Percentiles rank a stretch among this genome's conserved stretches.
phyloP scores from a whole-genome alignment of 2,329 filamentous ascomycete genomes.

The Microdochium trichocladiopsis region DNA sequence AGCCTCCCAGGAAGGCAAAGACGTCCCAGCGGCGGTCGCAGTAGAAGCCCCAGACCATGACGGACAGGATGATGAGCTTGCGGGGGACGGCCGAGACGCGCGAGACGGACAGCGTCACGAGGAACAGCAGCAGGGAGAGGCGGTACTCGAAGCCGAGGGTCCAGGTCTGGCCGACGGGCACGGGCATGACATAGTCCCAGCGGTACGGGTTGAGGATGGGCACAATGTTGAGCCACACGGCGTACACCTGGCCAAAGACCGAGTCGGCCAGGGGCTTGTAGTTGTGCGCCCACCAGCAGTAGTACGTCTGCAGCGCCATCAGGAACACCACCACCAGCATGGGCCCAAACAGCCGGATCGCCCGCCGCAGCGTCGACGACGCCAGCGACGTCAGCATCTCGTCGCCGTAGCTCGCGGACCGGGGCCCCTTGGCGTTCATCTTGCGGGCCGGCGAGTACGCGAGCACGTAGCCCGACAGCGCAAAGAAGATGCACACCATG shows the following conservation, averaged over 20 bases:
- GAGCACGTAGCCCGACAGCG: slow-evolving; percentile 3
- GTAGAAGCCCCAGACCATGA: slow-evolving; percentile 2
- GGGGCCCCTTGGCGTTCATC: neutral
- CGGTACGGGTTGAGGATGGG: slow-evolving; percentile 1
- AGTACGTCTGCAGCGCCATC: neutral
- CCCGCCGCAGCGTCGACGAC: slow-evolving; percentile 1
- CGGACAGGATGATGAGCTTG: neutral
- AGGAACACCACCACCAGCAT: slow-evolving; percentile 1
- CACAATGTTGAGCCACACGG: neutral
- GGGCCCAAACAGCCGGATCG: slow-evolving; percentile 1
- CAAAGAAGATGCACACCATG: slow-evolving; percentile 3
- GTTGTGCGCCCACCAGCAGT: neutral
- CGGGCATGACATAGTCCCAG: slow-evolving; percentile 1
- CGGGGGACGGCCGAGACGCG: neutral
- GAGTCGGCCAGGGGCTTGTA: neutral
- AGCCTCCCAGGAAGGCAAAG: slow-evolving; percentile 1
- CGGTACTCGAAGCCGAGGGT: slow-evolving; percentile 2
- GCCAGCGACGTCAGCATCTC: slow-evolving; percentile 1
- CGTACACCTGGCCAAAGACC: neutral
- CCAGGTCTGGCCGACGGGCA: slow-evolving; percentile 1
- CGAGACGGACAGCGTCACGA: neutral
- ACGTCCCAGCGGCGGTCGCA: slow-evolving; percentile 3
- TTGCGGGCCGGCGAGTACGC: neutral
- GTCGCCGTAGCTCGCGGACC: neutral
- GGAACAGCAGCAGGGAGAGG: slow-evolving; percentile 2